Base-by-base conservation (phyloP, 345 rosid species). In the Lepidium didymum region DNA sequence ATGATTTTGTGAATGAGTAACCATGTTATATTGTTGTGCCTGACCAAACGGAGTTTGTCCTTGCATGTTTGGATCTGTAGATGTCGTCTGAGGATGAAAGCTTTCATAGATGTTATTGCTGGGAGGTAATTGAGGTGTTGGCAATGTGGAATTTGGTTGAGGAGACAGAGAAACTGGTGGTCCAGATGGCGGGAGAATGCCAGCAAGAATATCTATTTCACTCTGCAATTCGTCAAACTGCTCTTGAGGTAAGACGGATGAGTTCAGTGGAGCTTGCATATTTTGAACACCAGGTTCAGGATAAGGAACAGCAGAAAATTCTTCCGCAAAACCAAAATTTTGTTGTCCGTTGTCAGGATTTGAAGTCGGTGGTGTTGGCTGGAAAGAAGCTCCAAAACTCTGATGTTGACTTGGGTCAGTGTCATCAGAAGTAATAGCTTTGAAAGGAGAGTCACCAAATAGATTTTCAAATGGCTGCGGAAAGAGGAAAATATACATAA, bases 381-480 rank as follows among this genome's bases (percentile, higher is more conserved):
- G 83, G 69, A 76, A 75, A 73, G 85, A 25, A 43, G 75, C 69
- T 14, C 70, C 73, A 19, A n/a, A n/a, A n/a, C n/a, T n/a, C n/a
- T n/a, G n/a, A n/a, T 64, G 82, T 42, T 81, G 85, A 31, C 37
- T 69, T 11, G 78, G 51, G 46, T 69, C 57, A 57, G 38, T 47
- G 37, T 80, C 81, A 0, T 37, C 33, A 27, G 88, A 73, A 67
- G 89, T 79, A 41, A 69, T 59, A 64, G 97, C 98, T 81, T 80
- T 90, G 80, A 93, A 93, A 70, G 98, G 96, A 75, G 86, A 44
- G 10, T 87, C 96, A 18, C 96, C 98, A 83, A 93, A 93, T 65
- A 96, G 94, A 83, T 93, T 87, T 15, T 84, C 89, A 83, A 88
- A 93, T 44, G 84, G 43, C 98, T 93, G 87, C 77, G 81, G 50